Evolutionary conservation across 257 asterid species (phyloP), one percentile per base, ranked within the genome.

Genomic region (Rauvolfia tetraphylla): DNA sequence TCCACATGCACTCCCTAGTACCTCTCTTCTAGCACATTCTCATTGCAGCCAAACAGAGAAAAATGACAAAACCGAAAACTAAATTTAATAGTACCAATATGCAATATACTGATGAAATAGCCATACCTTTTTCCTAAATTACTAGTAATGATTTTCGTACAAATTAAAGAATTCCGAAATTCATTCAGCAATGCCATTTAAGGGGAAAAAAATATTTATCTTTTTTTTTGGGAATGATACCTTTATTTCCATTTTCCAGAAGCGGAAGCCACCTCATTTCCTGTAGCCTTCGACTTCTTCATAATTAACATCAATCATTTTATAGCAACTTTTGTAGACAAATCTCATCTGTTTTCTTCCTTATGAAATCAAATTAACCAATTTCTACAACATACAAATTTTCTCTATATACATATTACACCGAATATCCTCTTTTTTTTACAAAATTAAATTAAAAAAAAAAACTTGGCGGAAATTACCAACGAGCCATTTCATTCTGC

Each of bases 401-500:
- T 72, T 39, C 53, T 67, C 17, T 79, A 67, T 65, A 65, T 65
- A 79, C 82, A 72, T 11, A 53, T 12, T 79, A 54, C 58, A 53
- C 8, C 34, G 69, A 27, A 74, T 27, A 42, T 72, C 42, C 34
- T 66, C 38, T 56, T 49, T 63, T 70, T 71, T 66, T 66, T 18
- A 67, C 51, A 76, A 70, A 81, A 72, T 54, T 76, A 33, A 71
- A 69, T 42, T 51, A 42, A 57, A 41, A 66, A 51, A 14, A 67
- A 38, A 33, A 62, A 25, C 5, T 36, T 20, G 49, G 75, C 57
- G n/a, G 57, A 76, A 76, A 67, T 84, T 81, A 84, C 88, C 87
- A 78, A 78, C 72, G 72, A 75, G 86, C 86, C 86, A 74, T 69
- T 36, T 81, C 83, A 75, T 51, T 29, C 65, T 73, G 83, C 59